Evolutionary conservation across 2,329 filamentous ascomycete species (phyloP), one percentile per base, ranked within the genome.

Genomic region (Cladosporium colombiae): DNA sequence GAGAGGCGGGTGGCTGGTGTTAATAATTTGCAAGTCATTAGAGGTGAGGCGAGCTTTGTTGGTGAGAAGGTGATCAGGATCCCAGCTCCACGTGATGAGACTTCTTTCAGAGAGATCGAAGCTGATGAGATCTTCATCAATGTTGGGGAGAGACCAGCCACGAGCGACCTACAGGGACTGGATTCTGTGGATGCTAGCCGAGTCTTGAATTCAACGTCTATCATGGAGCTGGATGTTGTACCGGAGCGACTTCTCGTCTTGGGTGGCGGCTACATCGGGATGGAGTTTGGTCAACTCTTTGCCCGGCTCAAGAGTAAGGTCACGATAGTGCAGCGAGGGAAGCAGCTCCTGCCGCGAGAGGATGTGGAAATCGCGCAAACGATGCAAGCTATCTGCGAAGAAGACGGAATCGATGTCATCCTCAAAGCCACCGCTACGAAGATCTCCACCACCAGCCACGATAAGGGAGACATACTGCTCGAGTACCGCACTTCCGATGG

Each of bases 231-330:
- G 4, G 77, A 71, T 18, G 71, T 74, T 14, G 79, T 84, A 13
- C 84, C 84, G 2, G 70, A 75, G 14, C 81, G 84, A 72, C 75
- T 86, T 3, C 73, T 85, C 40, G 79, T 86, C 1, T 67, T 86
- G n/a, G 83, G 84, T 1, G 84, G 83, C 5, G 83, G 84, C 4
- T 83, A 83, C 65, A 78, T 86, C 35, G 84, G 83, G 1, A 73
- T 85, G 13, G 84, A 86, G 69, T 86, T 85, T 67, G 83, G 79
- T 2, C 84, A 86, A 72, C 75, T 85, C 29, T 83, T 85, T 72
- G 75, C 79, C 1, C 77, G 84, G 21, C 73, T 86, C 16, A 83
- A 84, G 0, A 77, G 82, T 3, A 73, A 79, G 33, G 83, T 86
- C 50, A 83, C 81, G 1, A 72, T 86, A 53, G 65, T 85, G 3